phyloP scores from a whole-genome alignment of 148 eudicot genomes.

The Vaccinium darrowii region DNA sequence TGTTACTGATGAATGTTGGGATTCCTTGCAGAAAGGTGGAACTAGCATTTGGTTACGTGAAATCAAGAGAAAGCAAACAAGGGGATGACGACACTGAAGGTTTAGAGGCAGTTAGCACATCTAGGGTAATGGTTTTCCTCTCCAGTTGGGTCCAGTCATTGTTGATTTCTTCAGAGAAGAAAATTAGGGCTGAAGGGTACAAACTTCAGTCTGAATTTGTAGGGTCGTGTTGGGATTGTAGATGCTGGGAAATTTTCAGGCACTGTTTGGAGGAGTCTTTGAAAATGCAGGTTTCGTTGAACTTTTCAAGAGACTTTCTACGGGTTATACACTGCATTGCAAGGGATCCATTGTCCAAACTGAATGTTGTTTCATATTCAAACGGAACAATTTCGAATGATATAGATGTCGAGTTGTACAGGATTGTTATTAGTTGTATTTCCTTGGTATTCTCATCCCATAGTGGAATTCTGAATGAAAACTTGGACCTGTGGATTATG shows the following conservation, averaged over 20 bases:
- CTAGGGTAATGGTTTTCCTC: conserved; percentile 45
- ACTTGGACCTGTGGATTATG: conserved; percentile 73
- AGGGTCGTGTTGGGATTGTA: conserved; percentile 58
- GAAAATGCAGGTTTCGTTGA: conserved; percentile 41
- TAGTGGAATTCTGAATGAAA: conserved; percentile 61
- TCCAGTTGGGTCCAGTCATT: conserved; percentile 74
- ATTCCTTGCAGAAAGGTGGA: conserved; percentile 70
- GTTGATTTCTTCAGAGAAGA: conserved; percentile 67
- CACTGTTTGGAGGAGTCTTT: conserved; percentile 75
- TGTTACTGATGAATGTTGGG: background rate
- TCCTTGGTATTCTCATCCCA: conserved; percentile 55
- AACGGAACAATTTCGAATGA: conserved; percentile 24
- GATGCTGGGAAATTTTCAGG: conserved; percentile 81
- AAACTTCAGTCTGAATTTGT: conserved; percentile 30
- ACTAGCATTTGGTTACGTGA: conserved; percentile 58
- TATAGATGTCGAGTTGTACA: conserved; percentile 35
- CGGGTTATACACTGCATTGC: conserved; percentile 61
- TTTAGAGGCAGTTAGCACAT: conserved; percentile 46
- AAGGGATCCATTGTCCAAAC: conserved; percentile 31
- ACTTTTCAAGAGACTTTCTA: conserved; percentile 60
- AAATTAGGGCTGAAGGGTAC: conserved; percentile 42
- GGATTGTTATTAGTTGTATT: conserved; percentile 48
- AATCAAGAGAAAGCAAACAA: conserved; percentile 30
- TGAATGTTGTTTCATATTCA: conserved; percentile 22
- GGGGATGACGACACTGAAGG: conserved; percentile 29